Evolutionary conservation across 257 asterid species (phyloP), one percentile per base, ranked within the genome.

Genomic region (Ophiorrhiza pumila): DNA sequence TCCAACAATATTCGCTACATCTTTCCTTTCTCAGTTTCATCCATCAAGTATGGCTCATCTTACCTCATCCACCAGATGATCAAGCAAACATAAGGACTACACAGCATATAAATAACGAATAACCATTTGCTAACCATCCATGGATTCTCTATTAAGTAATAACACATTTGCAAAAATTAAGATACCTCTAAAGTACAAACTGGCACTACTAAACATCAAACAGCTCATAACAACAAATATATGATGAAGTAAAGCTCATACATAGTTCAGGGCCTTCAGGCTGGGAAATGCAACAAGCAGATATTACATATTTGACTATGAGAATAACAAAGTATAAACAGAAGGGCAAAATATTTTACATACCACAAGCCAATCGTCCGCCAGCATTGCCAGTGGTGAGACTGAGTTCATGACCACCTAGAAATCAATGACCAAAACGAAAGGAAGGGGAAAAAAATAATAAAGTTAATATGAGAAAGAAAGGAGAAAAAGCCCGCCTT

Each of bases 361-460:
- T 91, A 93, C 98, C 98, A 67, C 98, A 93, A 32, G 98, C 98
- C 86, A 93, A 80, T 78, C 98, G 85, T 69, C 98, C 98, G 53
- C 98, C 98, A 20, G 98, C 98, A 84, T 93, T 93, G 64, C 98
- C 98, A 42, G 98, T 91, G 73, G 82, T 59, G 61, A 93, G 96
- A 72, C 98, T 93, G 73, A 93, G 98, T 80, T 93, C 97, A 57
- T 93, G 98, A 61, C 98, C 97, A 71, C 97, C 98, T 93, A 79
- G 62, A 81, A 35, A 56, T 29, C 2, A 59, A 72, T 45, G 57
- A 56, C 52, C 34, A 63, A 58, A 37, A 22, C 35, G 34, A 45
- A 34, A 20, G 25, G 17, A 43, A 12, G 52, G 23, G 22, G 18
- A 60, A 56, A 18, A 11, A 15, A 46, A 68, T 62, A n/a, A 35